Percentiles rank a stretch among this genome's conserved stretches.
These are phyloP conservation scores for Gossypioides kirkii DNA, from an alignment of 345 rosid species.

Conservation along the genomic window DNA sequence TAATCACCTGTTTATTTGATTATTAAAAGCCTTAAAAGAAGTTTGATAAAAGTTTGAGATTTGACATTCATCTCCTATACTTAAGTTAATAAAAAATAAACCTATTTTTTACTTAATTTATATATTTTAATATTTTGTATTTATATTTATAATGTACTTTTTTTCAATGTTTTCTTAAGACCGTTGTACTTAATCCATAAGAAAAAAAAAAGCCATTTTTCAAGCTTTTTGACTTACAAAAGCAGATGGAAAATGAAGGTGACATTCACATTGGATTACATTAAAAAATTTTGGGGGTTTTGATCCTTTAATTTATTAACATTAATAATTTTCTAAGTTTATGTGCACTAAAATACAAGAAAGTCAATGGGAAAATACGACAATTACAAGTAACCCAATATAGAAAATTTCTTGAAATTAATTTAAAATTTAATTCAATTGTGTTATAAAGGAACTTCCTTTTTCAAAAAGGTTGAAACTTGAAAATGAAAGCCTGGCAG, in stretches of 20 bases:
- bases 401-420: not conserved
- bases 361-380: not conserved
- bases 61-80: too few relatives aligned
- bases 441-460: not conserved
- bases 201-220: not conserved
- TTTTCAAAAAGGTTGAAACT: not conserved
- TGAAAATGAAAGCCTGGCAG: not conserved
- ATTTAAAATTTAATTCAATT: not conserved
- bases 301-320: not conserved
- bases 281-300: not conserved
- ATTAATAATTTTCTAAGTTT: not conserved
- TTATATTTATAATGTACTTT: not conserved
- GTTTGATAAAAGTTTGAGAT: too few relatives aligned
- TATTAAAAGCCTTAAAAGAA: too few relatives aligned
- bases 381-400: not conserved
- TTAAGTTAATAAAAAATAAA: too few relatives aligned
- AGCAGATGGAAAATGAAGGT: not conserved
- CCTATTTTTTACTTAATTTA: too few relatives aligned
- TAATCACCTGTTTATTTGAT: too few relatives aligned
- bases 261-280: conserved; percentile 4
- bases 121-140: not conserved
- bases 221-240: conserved; percentile 2
- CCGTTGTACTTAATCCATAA: not conserved
- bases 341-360: not conserved
- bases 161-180: not conserved